Base-by-base conservation (phyloP, 2,329 filamentous ascomycete genomes). In the Eurotiales sp. region DNA sequence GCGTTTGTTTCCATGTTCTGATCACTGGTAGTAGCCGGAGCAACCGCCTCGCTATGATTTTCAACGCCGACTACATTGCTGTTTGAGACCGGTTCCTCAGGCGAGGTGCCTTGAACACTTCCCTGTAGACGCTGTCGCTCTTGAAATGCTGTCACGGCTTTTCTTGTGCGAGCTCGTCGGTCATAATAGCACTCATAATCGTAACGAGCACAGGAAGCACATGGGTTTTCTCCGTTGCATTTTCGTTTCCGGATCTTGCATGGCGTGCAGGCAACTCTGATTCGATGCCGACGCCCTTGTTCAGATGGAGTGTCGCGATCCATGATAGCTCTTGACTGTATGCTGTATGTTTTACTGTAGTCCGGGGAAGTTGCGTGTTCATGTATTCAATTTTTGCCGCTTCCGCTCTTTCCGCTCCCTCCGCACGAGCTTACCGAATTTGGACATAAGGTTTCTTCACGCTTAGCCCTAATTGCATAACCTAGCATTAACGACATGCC, bases 1-100 rank as follows among this genome's bases (percentile, higher is more conserved):
- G 78, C 81, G 55, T 82, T 82, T 36, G 78, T 78, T 51, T 80
- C 77, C 10, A 80, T 63, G 11, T 69, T 76, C 53, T 36, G 27
- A 17, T 56, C 56, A 34, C 40, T 46, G 5, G 54, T 46, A 55
- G 58, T 53, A 8, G 45, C 23, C 3, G 30, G 39, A 21, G 19
- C 15, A 7, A 21, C 12, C 15, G 19, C 23, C 4, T 46, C 27
- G 30, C 14, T 46, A 2, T n/a, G 44, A n/a, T 17, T 8, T 10
- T 25, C 21, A 19, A 8, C 45, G 46, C n/a, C 41, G 44, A 17
- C 4, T 21, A 7, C 34, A 30, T 47, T 40, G 34, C 30, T 27
- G 22, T 14, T 46, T 10, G 44, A 5, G 49, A 37, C 2, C 8
- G 40, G 17, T 17, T 23, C 23, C 27, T 49, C 46, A 3, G 34